Evolutionary conservation across 805 yeast species (phyloP), one percentile per base, ranked within the genome.

Genomic region (Sugiyamaella chiloensis): DNA sequence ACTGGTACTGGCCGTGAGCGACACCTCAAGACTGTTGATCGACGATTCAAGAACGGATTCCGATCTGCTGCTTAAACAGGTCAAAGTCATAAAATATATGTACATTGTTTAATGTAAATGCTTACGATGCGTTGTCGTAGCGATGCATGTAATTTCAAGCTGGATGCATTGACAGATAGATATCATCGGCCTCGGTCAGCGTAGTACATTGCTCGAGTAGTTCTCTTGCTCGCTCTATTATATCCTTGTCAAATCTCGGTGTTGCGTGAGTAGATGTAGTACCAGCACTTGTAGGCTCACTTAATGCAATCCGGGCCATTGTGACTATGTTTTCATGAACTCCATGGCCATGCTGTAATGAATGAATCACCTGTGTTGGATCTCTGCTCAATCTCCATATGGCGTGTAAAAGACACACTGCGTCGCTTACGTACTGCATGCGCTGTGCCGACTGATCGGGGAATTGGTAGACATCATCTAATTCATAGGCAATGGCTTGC

Each of bases 1-100:
- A 90, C 97, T 66, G 99, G 99, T 82, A 83, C 98, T 74, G 99
- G 99, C 79, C 95, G 99, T 81, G 87, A 88, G 95, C 80, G 90
- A 75, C 81, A 91, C 89, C 83, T 93, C 77, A 93, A 91, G 83
- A 84, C 83, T 77, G 96, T 93, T 67, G 78, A 93, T 65, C 90
- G 98, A 84, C 87, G 89, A 81, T 91, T 91, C 87, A 87, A 90
- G 87, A 91, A 91, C 84, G 95, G 89, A 74, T 93, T 93, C 96
- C 96, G 87, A 77, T 72, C 96, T 67, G 87, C 89, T 73, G 79
- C 53, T 40, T 36, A 44, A 35, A 37, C n/a, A n/a, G n/a, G 24
- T 19, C 27, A 40, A n/a, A 21, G 21, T 5, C 37, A 12, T 5
- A 34, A 34, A 34, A 34, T 34, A 34, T 34, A 21, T 34, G 19